Base-by-base conservation (phyloP, 164 flowering plant genomes). In the Cinnamomum micranthum region DNA sequence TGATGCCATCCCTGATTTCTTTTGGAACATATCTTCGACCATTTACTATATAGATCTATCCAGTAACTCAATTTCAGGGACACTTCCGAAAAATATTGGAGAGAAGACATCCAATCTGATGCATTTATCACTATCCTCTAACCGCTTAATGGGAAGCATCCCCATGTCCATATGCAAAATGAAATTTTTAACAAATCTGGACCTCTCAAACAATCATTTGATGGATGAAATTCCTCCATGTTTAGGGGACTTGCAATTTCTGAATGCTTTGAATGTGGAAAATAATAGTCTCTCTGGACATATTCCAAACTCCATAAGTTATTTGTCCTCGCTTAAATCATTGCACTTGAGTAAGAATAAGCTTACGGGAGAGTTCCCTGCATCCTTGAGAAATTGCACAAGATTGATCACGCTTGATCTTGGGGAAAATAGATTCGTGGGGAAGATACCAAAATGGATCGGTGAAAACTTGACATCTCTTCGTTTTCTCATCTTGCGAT, bases 321-420 rank as follows among this genome's bases (percentile, higher is more conserved):
- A 3, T 69, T 4, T 50, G 5, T 1, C 2, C 6, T n/a, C 0
- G 4, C 71, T 69, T 17, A 1, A 11, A 50, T 41, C 55, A 2
- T 22, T 69, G 58, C 59, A n/a, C 23, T 50, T 69, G 58, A n/a
- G 28, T 4, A 22, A 20, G 11, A 69, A 69, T 47, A 12, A 4
- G 17, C 14, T 69, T 1, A 13, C 4, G 0, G 55, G 71, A 19
- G 58, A 50, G 4, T 11, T 69, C 55, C 71, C 71, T 4, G 4
- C 33, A n/a, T 69, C 55, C 12, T 69, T 69, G 71, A 50, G 22
- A 69, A 69, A 69, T 10, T 69, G 52, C 71, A 23, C 17, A 11
- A 0, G 0, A 9, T 67, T 67, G 47, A 0, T 3, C 17, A 33
- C 50, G 0, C 12, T 67, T 3, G 70, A 67, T 33, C 50, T 67